A percentile compares a stretch with the other conserved stretches of the same genome.
Conservation (phyloP, 1,284 basidiomycete species). For the Austroboletus novae-zelandiae region DNA sequence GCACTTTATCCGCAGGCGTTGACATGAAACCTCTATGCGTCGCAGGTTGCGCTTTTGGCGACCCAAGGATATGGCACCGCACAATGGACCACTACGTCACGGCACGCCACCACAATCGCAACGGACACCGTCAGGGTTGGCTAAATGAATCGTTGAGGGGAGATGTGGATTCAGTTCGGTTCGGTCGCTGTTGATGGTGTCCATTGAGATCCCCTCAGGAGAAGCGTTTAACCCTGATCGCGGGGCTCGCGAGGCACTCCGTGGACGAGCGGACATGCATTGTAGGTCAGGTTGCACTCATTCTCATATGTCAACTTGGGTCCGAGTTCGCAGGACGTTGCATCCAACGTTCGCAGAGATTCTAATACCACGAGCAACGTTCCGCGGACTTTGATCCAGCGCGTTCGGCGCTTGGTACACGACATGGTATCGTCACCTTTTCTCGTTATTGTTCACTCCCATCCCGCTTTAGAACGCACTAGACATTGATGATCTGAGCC, state of each 20-base stretch:
- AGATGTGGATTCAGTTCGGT: background rate
- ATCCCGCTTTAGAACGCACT: background rate
- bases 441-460: background rate
- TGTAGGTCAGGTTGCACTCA: background rate
- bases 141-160: background rate
- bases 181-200: background rate
- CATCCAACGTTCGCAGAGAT: background rate
- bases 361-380: background rate
- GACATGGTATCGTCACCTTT: background rate
- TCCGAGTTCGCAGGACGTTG: background rate
- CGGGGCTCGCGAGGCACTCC: background rate
- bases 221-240: background rate
- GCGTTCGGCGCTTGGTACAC: background rate
- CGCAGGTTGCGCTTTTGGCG: background rate
- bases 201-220: no score
- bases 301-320: background rate
- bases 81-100: constrained; percentile 3
- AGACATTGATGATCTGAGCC: background rate
- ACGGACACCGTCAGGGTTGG: background rate
- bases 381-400: background rate
- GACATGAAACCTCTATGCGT: constrained; percentile 3
- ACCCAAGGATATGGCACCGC: background rate
- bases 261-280: background rate
- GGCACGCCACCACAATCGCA: background rate
- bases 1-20: constrained; percentile 10